Percentiles rank a stretch among this genome's conserved stretches.
Evolutionary conservation across 441 rosid species (phyloP).

Genomic region (Biscutella laevigata): DNA sequence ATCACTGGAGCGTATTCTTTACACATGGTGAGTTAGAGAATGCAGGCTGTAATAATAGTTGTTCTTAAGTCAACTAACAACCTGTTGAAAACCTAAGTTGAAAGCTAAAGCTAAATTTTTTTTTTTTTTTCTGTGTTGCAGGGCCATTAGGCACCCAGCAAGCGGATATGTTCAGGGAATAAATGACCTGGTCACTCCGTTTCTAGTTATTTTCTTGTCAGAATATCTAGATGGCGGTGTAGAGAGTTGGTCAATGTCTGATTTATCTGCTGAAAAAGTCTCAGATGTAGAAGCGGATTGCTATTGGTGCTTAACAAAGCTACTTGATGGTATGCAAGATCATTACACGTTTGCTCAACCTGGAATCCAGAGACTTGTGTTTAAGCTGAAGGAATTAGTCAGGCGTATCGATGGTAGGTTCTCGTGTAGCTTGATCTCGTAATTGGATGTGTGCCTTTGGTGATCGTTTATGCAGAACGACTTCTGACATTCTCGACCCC

Average conservation of each 20-base stretch:
- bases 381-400: slow-evolving; percentile 90
- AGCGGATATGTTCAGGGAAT: slow-evolving; percentile 98
- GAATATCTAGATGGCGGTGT: slow-evolving; percentile 77
- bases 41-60: background rate
- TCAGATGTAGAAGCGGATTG: slow-evolving; percentile 88
- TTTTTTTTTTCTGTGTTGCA: slow-evolving; percentile 37
- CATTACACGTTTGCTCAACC: slow-evolving; percentile 99
- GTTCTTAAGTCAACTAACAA: background rate
- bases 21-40: slow-evolving; percentile 63
- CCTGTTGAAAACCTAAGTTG: slow-evolving; percentile 1
- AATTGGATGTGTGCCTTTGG: background rate
- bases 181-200: slow-evolving; percentile 95
- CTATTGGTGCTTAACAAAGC: slow-evolving; percentile 94
- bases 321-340: slow-evolving; percentile 98
- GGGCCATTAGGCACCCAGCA: slow-evolving; percentile 99
- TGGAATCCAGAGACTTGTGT: slow-evolving; percentile 98
- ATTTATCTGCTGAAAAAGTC: slow-evolving; percentile 54
- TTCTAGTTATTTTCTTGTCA: slow-evolving; percentile 84
- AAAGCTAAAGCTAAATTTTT: too few relatives aligned
- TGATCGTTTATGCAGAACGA: slow-evolving; percentile 2
- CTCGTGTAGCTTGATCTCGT: background rate
- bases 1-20: slow-evolving; percentile 93
- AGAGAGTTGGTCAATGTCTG: slow-evolving; percentile 67
- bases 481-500: background rate
- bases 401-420: slow-evolving; percentile 88